A percentile compares a stretch with the other conserved stretches of the same genome.
phyloP scores from a whole-genome alignment of 208 protist species.

The Wallacemonas sp. region DNA sequence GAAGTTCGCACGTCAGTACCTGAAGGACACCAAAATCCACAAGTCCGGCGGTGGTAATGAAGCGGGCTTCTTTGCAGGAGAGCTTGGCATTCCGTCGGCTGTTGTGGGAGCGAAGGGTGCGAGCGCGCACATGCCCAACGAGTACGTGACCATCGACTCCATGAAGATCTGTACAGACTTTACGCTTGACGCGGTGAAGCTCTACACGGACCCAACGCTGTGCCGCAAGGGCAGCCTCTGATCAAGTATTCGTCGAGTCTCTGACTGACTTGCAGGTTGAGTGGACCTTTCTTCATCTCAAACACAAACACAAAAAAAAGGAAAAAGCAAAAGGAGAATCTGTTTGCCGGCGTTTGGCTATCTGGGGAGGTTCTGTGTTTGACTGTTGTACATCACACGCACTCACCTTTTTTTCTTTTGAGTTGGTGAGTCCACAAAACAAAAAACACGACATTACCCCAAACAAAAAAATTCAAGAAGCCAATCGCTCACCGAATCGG shows the following conservation, averaged over 20 bases:
- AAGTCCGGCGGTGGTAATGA: conserved; percentile 41
- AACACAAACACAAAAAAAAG: no score
- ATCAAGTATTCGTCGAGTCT: neutral
- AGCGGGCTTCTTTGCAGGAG: conserved; percentile 48
- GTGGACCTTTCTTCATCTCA: neutral
- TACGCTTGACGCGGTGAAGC: neutral
- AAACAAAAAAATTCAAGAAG: no score
- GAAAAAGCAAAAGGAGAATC: no score
- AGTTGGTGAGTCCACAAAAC: no score
- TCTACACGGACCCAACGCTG: neutral
- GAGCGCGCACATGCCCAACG: conserved; percentile 51
- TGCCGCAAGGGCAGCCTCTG: neutral
- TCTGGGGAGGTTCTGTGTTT: no score
- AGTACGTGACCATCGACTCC: conserved; percentile 21
- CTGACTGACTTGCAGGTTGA: neutral
- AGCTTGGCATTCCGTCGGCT: conserved; percentile 43
- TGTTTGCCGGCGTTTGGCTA: no score
- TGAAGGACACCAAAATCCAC: conserved; percentile 14
- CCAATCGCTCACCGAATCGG: no score
- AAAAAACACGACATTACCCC: no score
- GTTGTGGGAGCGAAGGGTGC: conserved; percentile 41
- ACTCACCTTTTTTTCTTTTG: no score
- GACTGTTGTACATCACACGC: no score
- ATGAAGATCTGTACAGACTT: neutral
- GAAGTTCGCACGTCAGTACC: conserved; percentile 20